Conservation (phyloP, 345 rosid species). For the Bruguiera gymnorhiza region DNA sequence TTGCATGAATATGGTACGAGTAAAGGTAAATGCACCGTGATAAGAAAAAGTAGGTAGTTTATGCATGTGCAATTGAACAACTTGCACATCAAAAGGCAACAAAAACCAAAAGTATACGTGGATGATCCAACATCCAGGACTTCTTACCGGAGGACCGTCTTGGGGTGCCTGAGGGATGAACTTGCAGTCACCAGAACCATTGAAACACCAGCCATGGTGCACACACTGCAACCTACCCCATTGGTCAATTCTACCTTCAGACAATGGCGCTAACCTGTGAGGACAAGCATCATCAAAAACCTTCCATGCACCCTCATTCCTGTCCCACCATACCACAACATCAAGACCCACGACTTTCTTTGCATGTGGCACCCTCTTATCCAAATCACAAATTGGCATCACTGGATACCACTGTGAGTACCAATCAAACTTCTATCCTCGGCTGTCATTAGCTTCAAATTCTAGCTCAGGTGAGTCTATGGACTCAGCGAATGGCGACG, state of each 20-base stretch:
- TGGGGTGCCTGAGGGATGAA: constrained; percentile 69
- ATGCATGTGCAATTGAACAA: too few relatives aligned
- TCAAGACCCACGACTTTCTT: constrained; percentile 62
- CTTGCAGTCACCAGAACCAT: constrained; percentile 63
- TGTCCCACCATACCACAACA: constrained; percentile 75
- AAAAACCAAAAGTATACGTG: not conserved
- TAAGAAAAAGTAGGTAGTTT: too few relatives aligned
- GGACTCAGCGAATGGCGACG: constrained; percentile 23
- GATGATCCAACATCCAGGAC: not conserved
- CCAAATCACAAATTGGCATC: constrained; percentile 65
- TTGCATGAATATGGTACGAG: too few relatives aligned
- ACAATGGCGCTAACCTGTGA: constrained; percentile 60
- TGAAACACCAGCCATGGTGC: constrained; percentile 77
- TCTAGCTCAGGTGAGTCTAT: constrained; percentile 20
- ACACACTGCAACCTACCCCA: constrained; percentile 71
- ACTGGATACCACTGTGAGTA: constrained; percentile 55
- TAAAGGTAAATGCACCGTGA: too few relatives aligned
- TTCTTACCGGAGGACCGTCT: constrained; percentile 58
- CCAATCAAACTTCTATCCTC: constrained; percentile 51
- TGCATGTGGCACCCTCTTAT: constrained; percentile 57
- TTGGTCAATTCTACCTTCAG: constrained; percentile 70
- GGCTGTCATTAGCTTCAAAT: constrained; percentile 3
- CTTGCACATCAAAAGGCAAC: not conserved
- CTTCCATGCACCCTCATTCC: constrained; percentile 50
- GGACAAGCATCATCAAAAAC: constrained; percentile 27